Base-by-base conservation (phyloP, 768 basidiomycete species). In the Vishniacozyma victoriae region DNA sequence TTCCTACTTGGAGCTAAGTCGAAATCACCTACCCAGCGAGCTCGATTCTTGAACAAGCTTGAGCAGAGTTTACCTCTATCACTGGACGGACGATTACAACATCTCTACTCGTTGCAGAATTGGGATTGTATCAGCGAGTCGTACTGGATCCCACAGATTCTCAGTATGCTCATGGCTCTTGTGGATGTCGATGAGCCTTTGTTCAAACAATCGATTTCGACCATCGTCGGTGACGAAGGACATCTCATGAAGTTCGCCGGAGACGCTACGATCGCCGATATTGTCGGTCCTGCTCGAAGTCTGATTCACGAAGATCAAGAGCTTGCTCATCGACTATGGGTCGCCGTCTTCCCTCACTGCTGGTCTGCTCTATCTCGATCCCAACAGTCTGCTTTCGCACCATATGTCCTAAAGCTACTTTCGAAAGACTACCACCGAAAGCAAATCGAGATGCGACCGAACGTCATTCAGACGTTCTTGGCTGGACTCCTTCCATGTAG, bases 91-190 rank as follows among this genome's bases (percentile, higher is more conserved):
- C 85, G 95, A 22, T 71, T 99, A 39, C 84, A 85, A 33, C 96
- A 92, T 70, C 82, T 97, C 55, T 76, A 93, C 31, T 90, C 86
- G 20, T 85, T 92, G 14, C 93, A 97, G 72, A 89, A 78, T 60
- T 99, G 95, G 95, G 95, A 97, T 48, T 80, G 84, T 1, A 73
- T 99, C 16, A 82, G 87, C 2, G 90, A 93, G 52, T 81, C 86
- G 46, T 89, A 95, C 61, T 99, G 95, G 95, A 84, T 92, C 26
- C 84, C 86, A 57, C 78, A 97, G 16, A 89, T 91, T 14, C 75
- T 96, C 22, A 86, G 93, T 62, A 81, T 96, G 26, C 75, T 97
- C 7, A 79, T 97, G 15, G 87, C 88, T n/a, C 76, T 79, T n/a
- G 74, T 80, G 14, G 79, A 74, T 45, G 44, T 54, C 7, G 57